Evolutionary conservation across 2,329 filamentous ascomycete species (phyloP).

Genomic region (Aspergillus brunneoviolaceus): DNA sequence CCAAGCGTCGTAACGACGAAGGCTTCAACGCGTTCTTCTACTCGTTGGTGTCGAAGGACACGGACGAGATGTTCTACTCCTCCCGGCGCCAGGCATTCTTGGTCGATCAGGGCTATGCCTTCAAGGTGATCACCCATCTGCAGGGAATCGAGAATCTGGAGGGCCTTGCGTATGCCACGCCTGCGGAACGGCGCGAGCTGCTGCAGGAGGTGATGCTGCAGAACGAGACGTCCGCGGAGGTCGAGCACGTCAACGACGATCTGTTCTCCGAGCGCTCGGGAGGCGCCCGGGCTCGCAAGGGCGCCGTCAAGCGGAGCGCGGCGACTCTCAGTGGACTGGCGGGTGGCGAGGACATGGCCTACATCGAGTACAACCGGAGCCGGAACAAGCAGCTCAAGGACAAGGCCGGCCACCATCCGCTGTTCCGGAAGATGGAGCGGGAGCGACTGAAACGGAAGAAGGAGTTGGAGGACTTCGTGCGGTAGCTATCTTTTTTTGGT

Average conservation of each 20-base stretch:
- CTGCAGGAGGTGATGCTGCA: constrained; percentile 87
- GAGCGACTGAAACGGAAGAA: constrained; percentile 60
- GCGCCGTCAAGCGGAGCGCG: constrained; percentile 72
- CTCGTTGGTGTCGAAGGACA: constrained; percentile 94
- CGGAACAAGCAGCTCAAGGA: constrained; percentile 67
- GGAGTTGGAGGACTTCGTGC: constrained; percentile 38
- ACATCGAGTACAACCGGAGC: constrained; percentile 77
- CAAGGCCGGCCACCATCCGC: constrained; percentile 57
- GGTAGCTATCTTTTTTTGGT: constrained; percentile 5
- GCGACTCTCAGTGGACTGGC: constrained; percentile 82
- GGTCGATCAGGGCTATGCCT: constrained; percentile 96
- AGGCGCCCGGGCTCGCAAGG: constrained; percentile 48
- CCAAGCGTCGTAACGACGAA: constrained; percentile 93
- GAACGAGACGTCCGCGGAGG: constrained; percentile 70
- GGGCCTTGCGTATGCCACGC: constrained; percentile 74
- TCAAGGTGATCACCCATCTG: constrained; percentile 97
- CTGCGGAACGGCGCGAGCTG: constrained; percentile 78
- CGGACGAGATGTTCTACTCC: constrained; percentile 96
- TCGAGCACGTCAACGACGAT: constrained; percentile 69
- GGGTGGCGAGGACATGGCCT: constrained; percentile 97
- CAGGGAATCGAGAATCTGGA: constrained; percentile 85
- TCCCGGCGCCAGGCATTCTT: constrained; percentile 95
- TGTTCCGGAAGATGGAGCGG: constrained; percentile 66
- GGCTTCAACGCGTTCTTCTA: constrained; percentile 99
- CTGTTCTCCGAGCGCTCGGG: constrained; percentile 60